These are phyloP conservation scores for Porpolomopsis calyptriformis DNA, from an alignment of 768 basidiomycete species.

Conservation along the genomic window DNA sequence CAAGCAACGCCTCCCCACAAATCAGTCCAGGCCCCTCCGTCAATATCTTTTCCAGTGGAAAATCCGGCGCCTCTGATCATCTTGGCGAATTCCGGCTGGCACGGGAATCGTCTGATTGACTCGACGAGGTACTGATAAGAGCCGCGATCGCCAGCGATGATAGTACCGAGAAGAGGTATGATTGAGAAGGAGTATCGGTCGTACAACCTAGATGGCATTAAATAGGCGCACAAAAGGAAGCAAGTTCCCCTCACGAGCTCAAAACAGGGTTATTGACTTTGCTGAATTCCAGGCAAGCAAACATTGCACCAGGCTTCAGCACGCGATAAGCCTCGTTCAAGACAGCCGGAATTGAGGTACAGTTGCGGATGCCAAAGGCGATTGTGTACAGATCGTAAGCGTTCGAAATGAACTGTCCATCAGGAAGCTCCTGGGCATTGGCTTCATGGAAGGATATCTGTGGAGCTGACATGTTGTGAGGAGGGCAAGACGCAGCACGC, in stretches of 20 bases:
- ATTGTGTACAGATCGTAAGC: constrained; percentile 96
- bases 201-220: constrained; percentile 52
- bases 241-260: constrained; percentile 48
- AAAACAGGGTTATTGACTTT: constrained; percentile 82
- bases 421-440: constrained; percentile 76
- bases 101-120: constrained; percentile 89
- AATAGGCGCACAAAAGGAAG: constrained; percentile 5
- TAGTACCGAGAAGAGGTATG: constrained; percentile 91
- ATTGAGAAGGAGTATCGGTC: constrained; percentile 93
- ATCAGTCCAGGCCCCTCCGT: constrained; percentile 79
- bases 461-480: constrained; percentile 45
- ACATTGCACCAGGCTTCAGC: constrained; percentile 90
- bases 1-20: constrained; percentile 83
- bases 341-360: constrained; percentile 84
- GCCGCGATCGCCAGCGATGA: constrained; percentile 86
- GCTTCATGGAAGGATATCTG: constrained; percentile 89
- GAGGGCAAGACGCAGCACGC: neutral
- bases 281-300: constrained; percentile 95
- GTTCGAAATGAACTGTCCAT: constrained; percentile 60
- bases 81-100: constrained; percentile 75
- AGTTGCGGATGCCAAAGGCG: constrained; percentile 96
- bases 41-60: constrained; percentile 53
- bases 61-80: constrained; percentile 88
- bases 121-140: constrained; percentile 98
- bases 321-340: constrained; percentile 86